Base-by-base conservation (phyloP, 345 rosid genomes). In the Moricandia moricandioides region DNA sequence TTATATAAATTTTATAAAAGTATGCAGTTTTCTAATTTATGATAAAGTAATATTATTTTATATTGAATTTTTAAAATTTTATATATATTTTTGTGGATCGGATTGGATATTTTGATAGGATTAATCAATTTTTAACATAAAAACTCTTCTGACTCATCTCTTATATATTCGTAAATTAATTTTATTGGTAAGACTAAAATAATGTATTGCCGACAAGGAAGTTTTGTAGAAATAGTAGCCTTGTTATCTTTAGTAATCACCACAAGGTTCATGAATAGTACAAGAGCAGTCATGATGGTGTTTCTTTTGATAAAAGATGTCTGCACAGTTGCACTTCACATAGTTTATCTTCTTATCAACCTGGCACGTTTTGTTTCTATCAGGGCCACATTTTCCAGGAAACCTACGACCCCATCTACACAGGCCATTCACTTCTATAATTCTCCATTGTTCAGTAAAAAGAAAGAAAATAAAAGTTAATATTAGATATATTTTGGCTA, bases 301-400 rank as follows among this genome's bases (percentile, higher is more conserved):
- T 2, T 6, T 16, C 9, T 49, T 49, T 49, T 49, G 3, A 14
- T 7, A 14, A 49, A 7, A 6, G 21, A 7, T 49, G 21, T 49
- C 21, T 49, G 4, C 1, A 49, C 55, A 49, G 9, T 49, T 2
- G 55, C 55, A 49, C 18, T 21, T 14, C 55, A 14, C 9, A 49
- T 49, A 49, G 0, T 2, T 49, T 3, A 3, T 8, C 27, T 18
- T 8, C 58, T 17, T 52, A 7, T 52, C 56, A 8, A 3, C 56
- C 21, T 51, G 56, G 24, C 56, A 51, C 56, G 3, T 51, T 24
- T 61, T 61, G 65, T 61, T 61, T 61, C 40, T 12, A 7, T 33
- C 43, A 61, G 65, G 26, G 8, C 65, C 65, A 16, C 65, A 61
- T 33, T 33, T 33, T 61, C 65, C 65, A 33, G 45, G 65, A 17